Evolutionary conservation across 805 yeast species (phyloP), one percentile per base, ranked within the genome.

Genomic region (Blastobotrys americana): DNA sequence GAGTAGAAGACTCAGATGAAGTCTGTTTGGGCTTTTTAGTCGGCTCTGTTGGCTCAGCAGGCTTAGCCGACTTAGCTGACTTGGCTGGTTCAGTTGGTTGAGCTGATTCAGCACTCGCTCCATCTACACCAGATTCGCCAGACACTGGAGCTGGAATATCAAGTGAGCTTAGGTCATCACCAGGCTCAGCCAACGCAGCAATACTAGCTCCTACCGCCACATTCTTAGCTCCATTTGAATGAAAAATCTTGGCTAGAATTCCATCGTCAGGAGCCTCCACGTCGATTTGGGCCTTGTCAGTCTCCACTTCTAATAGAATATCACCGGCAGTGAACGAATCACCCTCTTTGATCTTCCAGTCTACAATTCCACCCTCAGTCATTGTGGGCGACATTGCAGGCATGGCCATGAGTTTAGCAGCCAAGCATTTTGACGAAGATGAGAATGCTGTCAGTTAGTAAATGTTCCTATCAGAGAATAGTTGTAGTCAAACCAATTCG

Each of bases 341-440:
- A 46, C 86, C 86, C 41, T 74, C 82, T 63, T 88, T 80, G 57
- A 80, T 72, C 61, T 86, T 84, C 98, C 98, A 90, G 44, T 78
- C 73, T 9, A 87, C 85, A 52, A 90, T 76, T 4, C 95, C 96
- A 34, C 98, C 98, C 60, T 81, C 85, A 23, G 88, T 87, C 98
- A 90, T 90, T 4, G 98, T 90, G 36, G 98, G 98, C 3, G 97
- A 89, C 96, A 90, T 86, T 20, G 98, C 97, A 3, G 98, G 98
- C 97, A 90, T 90, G 43, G 72, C 80, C 68, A 86, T 87, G 47
- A 59, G 59, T 25, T 52, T 33, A 22, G 68, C 68, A 3, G 58
- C 63, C 39, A 45, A 22, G 16, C 22, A 13, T 6, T 34, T 34
- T 22, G 22, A 16, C n/a, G 42, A 16, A 10, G 39, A 16, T 21